Evolutionary conservation across 1,139 yeast species (phyloP).

Genomic region (Diutina scorzettiae): DNA sequence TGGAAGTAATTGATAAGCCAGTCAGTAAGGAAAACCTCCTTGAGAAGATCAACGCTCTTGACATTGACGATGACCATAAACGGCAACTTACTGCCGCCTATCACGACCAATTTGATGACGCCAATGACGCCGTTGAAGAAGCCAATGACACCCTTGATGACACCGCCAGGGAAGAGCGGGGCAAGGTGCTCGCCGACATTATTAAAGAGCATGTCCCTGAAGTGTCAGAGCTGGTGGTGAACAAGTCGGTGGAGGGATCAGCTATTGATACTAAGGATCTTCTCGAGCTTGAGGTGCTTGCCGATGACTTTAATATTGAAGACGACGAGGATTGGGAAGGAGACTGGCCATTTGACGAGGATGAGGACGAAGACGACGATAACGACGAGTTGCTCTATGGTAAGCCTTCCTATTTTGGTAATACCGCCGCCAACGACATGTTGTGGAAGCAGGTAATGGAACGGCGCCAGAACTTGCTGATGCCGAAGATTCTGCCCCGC

Average conservation of each 20-base stretch:
- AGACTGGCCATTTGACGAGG: conserved; percentile 22
- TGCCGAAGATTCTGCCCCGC: conserved; percentile 4
- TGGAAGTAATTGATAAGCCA: conserved; percentile 24
- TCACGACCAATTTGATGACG: not conserved
- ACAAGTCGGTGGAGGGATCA: not conserved
- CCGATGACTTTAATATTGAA: conserved; percentile 37
- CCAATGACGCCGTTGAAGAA: not conserved
- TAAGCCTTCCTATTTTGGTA: conserved; percentile 7
- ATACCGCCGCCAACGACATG: conserved; percentile 7
- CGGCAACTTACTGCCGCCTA: not conserved
- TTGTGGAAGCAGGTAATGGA: conserved; percentile 17
- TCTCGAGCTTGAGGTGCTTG: conserved; percentile 32
- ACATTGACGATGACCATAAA: not conserved
- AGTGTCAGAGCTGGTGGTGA: not conserved
- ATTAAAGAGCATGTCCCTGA: conserved; percentile 11
- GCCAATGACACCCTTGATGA: conserved; percentile 3
- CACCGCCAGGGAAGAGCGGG: conserved; percentile 6
- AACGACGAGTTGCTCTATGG: conserved; percentile 15
- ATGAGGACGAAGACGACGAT: conserved; percentile 15
- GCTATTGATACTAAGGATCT: conserved; percentile 14
- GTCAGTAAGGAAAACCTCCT: not conserved
- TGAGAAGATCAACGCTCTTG: not conserved
- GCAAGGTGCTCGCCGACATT: conserved; percentile 10
- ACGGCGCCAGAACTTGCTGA: conserved; percentile 13
- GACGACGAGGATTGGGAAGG: conserved; percentile 26